Conservation (phyloP, 2,329 filamentous ascomycete genomes). For the Gnomoniopsis smithogilvyi region DNA sequence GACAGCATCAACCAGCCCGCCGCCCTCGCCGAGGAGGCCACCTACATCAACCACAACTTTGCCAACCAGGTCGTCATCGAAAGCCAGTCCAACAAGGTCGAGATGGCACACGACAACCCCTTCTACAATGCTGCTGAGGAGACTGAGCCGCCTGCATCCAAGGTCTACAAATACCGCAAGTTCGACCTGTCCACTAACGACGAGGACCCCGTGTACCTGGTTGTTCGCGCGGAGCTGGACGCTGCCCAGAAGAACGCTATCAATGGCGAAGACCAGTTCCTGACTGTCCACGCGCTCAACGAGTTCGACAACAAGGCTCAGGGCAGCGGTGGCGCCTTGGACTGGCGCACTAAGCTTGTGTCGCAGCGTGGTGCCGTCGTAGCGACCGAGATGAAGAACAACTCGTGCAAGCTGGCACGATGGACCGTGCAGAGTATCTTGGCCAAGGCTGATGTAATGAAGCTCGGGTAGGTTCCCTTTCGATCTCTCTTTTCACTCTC, state of each 20-base stretch:
- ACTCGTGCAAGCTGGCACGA: constrained; percentile 95
- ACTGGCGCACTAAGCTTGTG: constrained; percentile 94
- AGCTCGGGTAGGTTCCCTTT: constrained; percentile 73
- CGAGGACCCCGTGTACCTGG: constrained; percentile 86
- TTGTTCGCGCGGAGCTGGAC: constrained; percentile 94
- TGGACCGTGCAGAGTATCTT: constrained; percentile 98
- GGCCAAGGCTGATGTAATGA: constrained; percentile 97
- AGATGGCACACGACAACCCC: constrained; percentile 86
- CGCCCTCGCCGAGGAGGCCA: constrained; percentile 92
- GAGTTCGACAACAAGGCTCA: constrained; percentile 99
- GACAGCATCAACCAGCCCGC: constrained; percentile 92
- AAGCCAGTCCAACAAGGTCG: constrained; percentile 71
- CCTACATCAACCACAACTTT: constrained; percentile 99
- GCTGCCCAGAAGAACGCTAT: constrained; percentile 94
- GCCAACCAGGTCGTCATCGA: constrained; percentile 92
- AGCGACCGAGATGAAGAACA: constrained; percentile 99
- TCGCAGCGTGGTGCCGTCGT: constrained; percentile 95
- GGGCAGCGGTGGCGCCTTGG: constrained; percentile 88
- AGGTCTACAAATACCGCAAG: constrained; percentile 96
- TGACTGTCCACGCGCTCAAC: constrained; percentile 95
- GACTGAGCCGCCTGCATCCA: constrained; percentile 89
- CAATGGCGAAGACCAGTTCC: constrained; percentile 84
- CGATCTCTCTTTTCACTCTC: not conserved
- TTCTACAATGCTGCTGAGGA: constrained; percentile 96
- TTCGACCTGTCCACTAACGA: constrained; percentile 96